Evolutionary conservation across 768 basidiomycete genomes (phyloP), one percentile per base, ranked within the genome.

Genomic region (Exidia glandulosa): DNA sequence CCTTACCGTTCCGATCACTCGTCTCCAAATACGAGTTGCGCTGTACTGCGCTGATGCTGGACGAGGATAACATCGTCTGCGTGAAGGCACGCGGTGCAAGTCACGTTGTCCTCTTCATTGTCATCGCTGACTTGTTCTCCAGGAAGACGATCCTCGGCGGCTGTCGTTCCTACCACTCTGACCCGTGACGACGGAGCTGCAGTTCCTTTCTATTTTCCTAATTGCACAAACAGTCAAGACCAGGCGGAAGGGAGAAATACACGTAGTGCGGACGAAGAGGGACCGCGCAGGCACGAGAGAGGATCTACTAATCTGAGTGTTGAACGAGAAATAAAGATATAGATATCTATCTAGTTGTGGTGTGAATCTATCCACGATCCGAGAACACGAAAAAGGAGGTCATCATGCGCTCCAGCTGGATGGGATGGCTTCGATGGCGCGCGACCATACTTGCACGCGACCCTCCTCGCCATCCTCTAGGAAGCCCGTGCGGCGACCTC

Each of bases 391-490:
- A 45, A 45, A 54, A 64, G 23, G 37, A 59, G 48, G 19, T 16
- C 23, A 31, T 60, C 31, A 41, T 68, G 70, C 79, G 66, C 79
- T 83, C 92, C 93, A 94, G 64, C 81, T 83, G 2, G 89, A 88
- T 45, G 90, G 88, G 36, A 93, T 84, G 68, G 81, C 82, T 59
- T 77, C 75, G 32, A 88, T 79, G 9, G 82, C 81, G 36, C 82
- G 75, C 4, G 79, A 79, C 94, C 91, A 96, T 62, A 73, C 71
- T 29, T 73, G 73, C 59, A 93, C 72, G 41, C 90, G 78, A 2
- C 86, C 89, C 56, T 76, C 73, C 72, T 94, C 92, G 81, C 87
- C 90, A 6, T 80, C 74, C 69, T 86, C 89, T 10, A 92, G 74
- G 66, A 85, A 87, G 1, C 86, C 87, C 59, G 89, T 71, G 16